A percentile compares a stretch with the other conserved stretches of the same genome.
These are phyloP conservation scores for Mycena alexandri DNA, from an alignment of 768 basidiomycete species.

Conservation along the genomic window DNA sequence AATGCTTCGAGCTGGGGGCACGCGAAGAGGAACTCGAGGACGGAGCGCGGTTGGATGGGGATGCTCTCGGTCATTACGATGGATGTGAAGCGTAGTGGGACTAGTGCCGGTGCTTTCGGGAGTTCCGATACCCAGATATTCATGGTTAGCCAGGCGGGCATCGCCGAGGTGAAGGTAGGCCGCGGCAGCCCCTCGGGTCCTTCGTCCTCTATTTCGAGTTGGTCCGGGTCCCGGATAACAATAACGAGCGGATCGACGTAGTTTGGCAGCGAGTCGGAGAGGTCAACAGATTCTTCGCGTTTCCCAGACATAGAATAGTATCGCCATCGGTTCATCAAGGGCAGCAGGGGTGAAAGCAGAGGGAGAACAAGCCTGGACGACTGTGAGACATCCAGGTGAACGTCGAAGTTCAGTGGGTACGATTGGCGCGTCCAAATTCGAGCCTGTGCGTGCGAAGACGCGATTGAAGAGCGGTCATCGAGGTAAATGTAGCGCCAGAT, in stretches of 20 bases:
- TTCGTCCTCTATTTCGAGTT: conserved; percentile 48
- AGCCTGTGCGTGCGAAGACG: conserved; percentile 61
- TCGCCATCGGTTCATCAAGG: conserved; percentile 70
- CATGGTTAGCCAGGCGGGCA: conserved; percentile 53
- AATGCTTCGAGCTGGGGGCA: conserved; percentile 75
- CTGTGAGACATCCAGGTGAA: conserved; percentile 60
- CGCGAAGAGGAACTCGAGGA: conserved; percentile 71
- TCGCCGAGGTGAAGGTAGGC: conserved; percentile 51
- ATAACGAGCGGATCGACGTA: conserved; percentile 53
- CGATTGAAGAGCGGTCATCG: conserved; percentile 53
- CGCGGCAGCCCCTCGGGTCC: conserved; percentile 45
- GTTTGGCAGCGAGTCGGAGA: conserved; percentile 44
- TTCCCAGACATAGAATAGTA: conserved; percentile 60
- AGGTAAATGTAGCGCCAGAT: conserved; percentile 73
- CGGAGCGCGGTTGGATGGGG: conserved; percentile 58
- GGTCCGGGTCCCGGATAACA: conserved; percentile 50
- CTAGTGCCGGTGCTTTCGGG: conserved; percentile 58
- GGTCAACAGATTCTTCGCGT: conserved; percentile 50
- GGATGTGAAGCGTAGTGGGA: conserved; percentile 67
- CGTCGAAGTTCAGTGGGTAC: conserved; percentile 64
- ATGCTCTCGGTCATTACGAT: conserved; percentile 68
- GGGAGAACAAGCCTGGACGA: conserved; percentile 68
- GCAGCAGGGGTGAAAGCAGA: conserved; percentile 72
- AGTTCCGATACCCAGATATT: conserved; percentile 63
- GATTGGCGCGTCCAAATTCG: conserved; percentile 68